These are phyloP conservation scores for Tylopilus felleus DNA, from an alignment of 768 basidiomycete genomes.

Conservation along the genomic window DNA sequence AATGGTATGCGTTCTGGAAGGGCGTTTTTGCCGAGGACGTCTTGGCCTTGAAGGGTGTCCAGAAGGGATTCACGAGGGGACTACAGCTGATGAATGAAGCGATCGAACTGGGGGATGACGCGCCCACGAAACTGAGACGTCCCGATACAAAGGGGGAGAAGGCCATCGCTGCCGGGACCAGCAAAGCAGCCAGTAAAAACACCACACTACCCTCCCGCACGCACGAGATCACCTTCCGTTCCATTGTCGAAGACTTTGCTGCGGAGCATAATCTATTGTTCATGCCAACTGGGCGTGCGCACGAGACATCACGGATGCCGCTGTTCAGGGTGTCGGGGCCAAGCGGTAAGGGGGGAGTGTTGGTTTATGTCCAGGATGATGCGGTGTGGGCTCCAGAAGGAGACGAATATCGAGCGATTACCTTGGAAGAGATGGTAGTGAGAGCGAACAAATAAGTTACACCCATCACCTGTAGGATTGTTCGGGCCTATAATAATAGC, in stretches of 20 bases:
- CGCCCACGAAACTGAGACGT: slow-evolving; percentile 60
- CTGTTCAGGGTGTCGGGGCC: slow-evolving; percentile 80
- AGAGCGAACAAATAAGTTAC: slow-evolving; percentile 41
- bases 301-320: slow-evolving; percentile 85
- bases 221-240: slow-evolving; percentile 88
- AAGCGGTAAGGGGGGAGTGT: slow-evolving; percentile 82
- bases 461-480: neutral
- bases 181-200: slow-evolving; percentile 30
- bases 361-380: slow-evolving; percentile 90
- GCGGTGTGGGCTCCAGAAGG: slow-evolving; percentile 83
- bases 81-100: slow-evolving; percentile 94
- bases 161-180: slow-evolving; percentile 30
- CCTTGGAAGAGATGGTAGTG: slow-evolving; percentile 85
- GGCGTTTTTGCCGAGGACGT: slow-evolving; percentile 65
- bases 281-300: slow-evolving; percentile 81
- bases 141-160: slow-evolving; percentile 62
- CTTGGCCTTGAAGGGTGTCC: slow-evolving; percentile 61
- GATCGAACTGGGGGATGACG: slow-evolving; percentile 79
- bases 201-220: slow-evolving; percentile 46
- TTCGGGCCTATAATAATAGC: neutral
- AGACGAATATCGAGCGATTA: slow-evolving; percentile 71
- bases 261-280: slow-evolving; percentile 85
- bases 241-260: slow-evolving; percentile 89
- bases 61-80: slow-evolving; percentile 81
- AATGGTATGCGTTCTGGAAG: slow-evolving; percentile 95